phyloP scores from a whole-genome alignment of 345 rosid species.

The Zanthoxylum bungeanum region DNA sequence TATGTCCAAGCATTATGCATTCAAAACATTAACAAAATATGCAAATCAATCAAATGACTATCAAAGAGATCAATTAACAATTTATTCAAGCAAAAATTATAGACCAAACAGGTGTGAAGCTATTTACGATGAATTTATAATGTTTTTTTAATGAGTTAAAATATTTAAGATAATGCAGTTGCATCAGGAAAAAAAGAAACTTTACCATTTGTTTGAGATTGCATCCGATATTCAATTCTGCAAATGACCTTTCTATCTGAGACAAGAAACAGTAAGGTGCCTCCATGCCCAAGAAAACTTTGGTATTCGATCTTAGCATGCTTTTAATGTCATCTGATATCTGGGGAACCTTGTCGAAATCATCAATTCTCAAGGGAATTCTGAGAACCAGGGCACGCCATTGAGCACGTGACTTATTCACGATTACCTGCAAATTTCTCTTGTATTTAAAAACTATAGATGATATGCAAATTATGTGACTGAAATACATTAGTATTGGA shows the following conservation, averaged over 20 bases:
- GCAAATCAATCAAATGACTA: neutral
- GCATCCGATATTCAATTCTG: constrained; percentile 81
- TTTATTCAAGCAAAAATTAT: neutral
- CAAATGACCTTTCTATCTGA: constrained; percentile 59
- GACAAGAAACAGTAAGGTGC: constrained; percentile 83
- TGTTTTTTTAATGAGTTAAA: neutral
- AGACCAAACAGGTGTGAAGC: neutral
- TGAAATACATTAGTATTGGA: neutral
- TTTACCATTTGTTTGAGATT: constrained; percentile 77
- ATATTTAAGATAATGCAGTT: neutral
- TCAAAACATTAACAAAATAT: neutral
- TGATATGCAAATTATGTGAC: neutral
- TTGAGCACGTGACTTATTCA: constrained; percentile 83
- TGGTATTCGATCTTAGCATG: constrained; percentile 56
- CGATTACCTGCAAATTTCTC: constrained; percentile 56
- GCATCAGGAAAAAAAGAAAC: neutral
- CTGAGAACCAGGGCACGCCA: constrained; percentile 64
- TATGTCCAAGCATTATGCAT: neutral
- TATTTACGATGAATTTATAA: neutral
- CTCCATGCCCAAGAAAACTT: constrained; percentile 77
- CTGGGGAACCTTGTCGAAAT: constrained; percentile 62
- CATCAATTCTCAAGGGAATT: constrained; percentile 66
- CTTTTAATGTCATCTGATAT: constrained; percentile 71
- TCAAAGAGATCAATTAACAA: neutral
- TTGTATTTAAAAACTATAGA: neutral